Percentiles rank a stretch among this genome's conserved stretches.
phyloP scores from a whole-genome alignment of 2,329 filamentous ascomycete species.

The Ophiosphaerella narmari region DNA sequence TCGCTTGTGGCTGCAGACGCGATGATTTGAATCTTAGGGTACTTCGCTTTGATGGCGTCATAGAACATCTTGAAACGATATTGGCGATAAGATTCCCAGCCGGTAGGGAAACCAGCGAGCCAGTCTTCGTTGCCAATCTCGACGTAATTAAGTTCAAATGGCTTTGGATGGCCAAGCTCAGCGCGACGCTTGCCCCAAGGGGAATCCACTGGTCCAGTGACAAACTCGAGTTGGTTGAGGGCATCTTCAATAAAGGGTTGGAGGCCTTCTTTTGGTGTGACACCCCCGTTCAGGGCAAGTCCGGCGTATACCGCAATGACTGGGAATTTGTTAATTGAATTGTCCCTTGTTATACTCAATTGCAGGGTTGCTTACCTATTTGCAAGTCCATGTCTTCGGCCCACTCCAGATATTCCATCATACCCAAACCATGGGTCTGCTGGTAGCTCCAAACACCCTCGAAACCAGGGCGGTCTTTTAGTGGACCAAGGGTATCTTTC shows the following conservation, averaged over 20 bases:
- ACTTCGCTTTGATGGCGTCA: slow-evolving; percentile 39
- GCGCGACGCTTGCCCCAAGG: slow-evolving; percentile 44
- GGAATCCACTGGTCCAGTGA: slow-evolving; percentile 33
- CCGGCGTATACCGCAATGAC: slow-evolving; percentile 52
- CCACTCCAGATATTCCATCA: slow-evolving; percentile 57
- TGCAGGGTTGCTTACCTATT: slow-evolving; percentile 24
- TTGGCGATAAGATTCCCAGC: slow-evolving; percentile 33
- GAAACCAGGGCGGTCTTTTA: slow-evolving; percentile 55
- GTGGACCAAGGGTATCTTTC: slow-evolving; percentile 57
- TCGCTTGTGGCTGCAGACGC: slow-evolving; percentile 37
- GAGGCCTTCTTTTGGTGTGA: slow-evolving; percentile 44
- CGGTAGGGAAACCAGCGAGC: slow-evolving; percentile 37
- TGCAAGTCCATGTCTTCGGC: slow-evolving; percentile 53
- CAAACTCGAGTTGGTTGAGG: slow-evolving; percentile 44
- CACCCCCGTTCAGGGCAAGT: slow-evolving; percentile 49
- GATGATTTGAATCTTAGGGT: slow-evolving; percentile 44
- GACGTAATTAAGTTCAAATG: slow-evolving; percentile 45
- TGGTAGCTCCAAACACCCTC: slow-evolving; percentile 53
- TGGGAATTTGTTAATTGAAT: slow-evolving; percentile 13
- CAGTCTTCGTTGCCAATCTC: slow-evolving; percentile 48
- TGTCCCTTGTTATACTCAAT: too few species aligned
- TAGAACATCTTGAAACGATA: slow-evolving; percentile 43
- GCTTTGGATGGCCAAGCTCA: slow-evolving; percentile 43
- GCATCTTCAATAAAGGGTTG: slow-evolving; percentile 47
- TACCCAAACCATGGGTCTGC: slow-evolving; percentile 51